Evolutionary conservation across 2,329 filamentous ascomycete species (phyloP).

Genomic region (Curvularia hawaiiensis): DNA sequence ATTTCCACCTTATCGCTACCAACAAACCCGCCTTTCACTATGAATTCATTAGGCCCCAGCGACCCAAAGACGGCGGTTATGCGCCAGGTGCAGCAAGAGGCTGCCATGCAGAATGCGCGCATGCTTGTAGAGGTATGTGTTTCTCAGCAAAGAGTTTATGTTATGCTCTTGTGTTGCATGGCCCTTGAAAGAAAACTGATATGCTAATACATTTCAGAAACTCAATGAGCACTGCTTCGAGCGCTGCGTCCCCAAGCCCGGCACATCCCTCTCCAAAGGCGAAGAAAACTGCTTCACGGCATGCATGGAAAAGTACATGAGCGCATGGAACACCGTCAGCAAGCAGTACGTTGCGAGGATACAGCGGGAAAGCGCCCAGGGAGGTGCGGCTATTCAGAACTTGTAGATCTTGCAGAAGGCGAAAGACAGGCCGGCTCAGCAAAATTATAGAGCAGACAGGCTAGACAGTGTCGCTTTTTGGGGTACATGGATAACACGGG

Average conservation of each 20-base stretch:
- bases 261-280: conserved; percentile 55
- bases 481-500: neutral
- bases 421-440: neutral
- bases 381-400: conserved; percentile 10
- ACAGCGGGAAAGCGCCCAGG: conserved; percentile 47
- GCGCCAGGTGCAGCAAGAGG: conserved; percentile 59
- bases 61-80: conserved; percentile 56
- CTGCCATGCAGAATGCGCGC: conserved; percentile 57
- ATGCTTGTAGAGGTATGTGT: conserved; percentile 52
- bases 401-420: conserved; percentile 7
- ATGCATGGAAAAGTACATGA: conserved; percentile 64
- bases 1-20: neutral
- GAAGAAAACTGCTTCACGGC: conserved; percentile 57
- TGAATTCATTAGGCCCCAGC: conserved; percentile 43
- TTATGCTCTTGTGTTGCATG: neutral
- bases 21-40: conserved; percentile 17
- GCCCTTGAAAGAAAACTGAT: neutral
- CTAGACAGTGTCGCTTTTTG: neutral
- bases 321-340: conserved; percentile 57
- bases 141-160: neutral
- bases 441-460: neutral
- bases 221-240: conserved; percentile 63
- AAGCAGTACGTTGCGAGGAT: conserved; percentile 56
- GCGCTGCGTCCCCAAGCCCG: conserved; percentile 59
- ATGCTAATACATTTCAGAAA: conserved; percentile 40